These are phyloP conservation scores for Pseudotsuga menziesii DNA, from an alignment of 75 land plant species.

Conservation along the genomic window DNA sequence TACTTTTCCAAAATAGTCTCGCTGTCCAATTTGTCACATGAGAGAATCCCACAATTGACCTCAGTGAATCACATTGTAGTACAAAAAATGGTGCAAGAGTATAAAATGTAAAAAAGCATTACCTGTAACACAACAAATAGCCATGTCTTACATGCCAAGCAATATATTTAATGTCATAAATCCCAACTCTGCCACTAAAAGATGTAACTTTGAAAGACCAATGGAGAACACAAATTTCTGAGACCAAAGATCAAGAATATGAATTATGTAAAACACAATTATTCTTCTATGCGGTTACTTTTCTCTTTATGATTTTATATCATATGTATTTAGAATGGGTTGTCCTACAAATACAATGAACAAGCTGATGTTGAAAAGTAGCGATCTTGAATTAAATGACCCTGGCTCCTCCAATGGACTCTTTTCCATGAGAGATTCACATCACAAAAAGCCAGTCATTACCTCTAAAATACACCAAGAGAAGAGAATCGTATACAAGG, in stretches of 20 bases:
- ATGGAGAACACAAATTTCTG: neutral
- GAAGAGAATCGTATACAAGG: neutral
- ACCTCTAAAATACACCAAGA: neutral
- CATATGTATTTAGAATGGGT: neutral
- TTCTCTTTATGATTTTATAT: neutral
- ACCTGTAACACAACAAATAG: neutral
- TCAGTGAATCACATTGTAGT: neutral
- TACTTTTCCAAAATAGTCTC: neutral
- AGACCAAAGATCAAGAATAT: neutral
- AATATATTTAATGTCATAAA: neutral
- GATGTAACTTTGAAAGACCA: neutral
- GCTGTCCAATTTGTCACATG: neutral
- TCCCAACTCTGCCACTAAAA: neutral
- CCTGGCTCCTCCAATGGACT: neutral
- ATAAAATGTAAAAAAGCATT: neutral
- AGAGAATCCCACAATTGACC: neutral
- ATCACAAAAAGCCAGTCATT: neutral
- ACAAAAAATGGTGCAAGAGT: neutral
- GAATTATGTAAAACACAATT: neutral
- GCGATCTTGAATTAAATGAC: neutral
- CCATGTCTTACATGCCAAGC: neutral
- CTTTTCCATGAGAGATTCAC: constrained; percentile 9
- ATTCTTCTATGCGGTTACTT: neutral
- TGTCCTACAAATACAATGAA: neutral
- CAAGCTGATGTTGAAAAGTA: neutral